Evolutionary conservation across 768 basidiomycete species (phyloP), one percentile per base, ranked within the genome.

Genomic region (Suillus occidentalis): DNA sequence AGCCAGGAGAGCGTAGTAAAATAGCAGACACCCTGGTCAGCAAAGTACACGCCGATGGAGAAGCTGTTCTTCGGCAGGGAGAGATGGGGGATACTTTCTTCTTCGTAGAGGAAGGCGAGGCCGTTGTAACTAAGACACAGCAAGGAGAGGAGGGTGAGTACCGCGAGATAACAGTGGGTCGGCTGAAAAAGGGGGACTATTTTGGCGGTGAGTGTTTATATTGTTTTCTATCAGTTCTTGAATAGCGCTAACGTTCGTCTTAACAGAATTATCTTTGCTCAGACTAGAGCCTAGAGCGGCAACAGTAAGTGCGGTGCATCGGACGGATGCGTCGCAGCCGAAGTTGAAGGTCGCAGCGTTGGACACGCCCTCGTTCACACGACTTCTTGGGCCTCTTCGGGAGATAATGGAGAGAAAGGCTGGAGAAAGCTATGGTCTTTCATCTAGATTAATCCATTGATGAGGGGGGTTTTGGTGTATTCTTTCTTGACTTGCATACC

Each of bases 81-180:
- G 97, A 99, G 68, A 88, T 93, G 79, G 97, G 97, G 9, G 94
- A 97, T 72, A 95, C 94, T 43, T 99, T 99, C 81, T 99, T 95
- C 83, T 95, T 99, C 67, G 88, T 99, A 39, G 97, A 99, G 75
- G 94, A 94, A 70, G 97, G 97, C 20, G 88, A 92, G 69, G 97
- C 97, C 2, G 81, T 88, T 57, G 95, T 94, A 0, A 91, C 91
- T 53, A 96, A 97, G 80, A 80, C 81, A 53, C 86, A 88, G 64
- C 81, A 82, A 64, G 80, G 76, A 45, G 88, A 86, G 20, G 84
- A 85, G 55, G 89, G 86, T 0, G 82, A 85, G 55, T 73, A 79
- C 74, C 83, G 81, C 34, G 89, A 92, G 70, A 83, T 92, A 58
- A 79, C 84, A 16, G 92, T 99, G 13, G 91, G 90, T 6, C 85